Base-by-base conservation (phyloP, 2,329 filamentous ascomycete species). In the Paracorniculantispora psalliotae region DNA sequence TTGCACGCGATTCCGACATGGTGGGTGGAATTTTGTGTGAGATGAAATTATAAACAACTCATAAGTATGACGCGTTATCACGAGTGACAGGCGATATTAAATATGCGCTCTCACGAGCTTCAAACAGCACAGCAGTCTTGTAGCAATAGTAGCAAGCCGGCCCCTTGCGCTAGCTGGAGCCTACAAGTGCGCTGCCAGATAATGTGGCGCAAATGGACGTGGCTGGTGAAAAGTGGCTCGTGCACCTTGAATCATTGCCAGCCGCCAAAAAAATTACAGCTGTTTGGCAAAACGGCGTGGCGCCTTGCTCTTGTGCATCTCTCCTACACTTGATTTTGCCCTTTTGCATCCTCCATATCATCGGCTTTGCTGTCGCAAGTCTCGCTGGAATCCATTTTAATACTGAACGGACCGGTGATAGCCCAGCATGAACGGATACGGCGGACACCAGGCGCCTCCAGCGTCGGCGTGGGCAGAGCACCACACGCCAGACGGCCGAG, bases 401-500 rank as follows among this genome's bases (percentile, higher is more conserved):
- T 12, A 25, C 25, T 9, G n/a, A 1, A 12, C 25, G 41, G 19
- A 37, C 26, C 28, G 21, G 17, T 21, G 13, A 37, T 15, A n/a
- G 46, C n/a, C 41, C 30, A 48, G 19, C 21, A 89, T 89, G 84
- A 88, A 84, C 71, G 83, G 81, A 61, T 76, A 76, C 65, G 76
- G 76, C 59, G 76, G 77, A 66, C 77, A 81, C 69, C 77, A 79
- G 62, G 59, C 63, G 37, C 78, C 81, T 55, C 74, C 79, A 59
- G 71, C 83, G 46, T 96, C 92, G 92, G 86, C 90, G 73, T 97
- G 92, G 92, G 87, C 90, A 73, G 90, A 94, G 73, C 87, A 90
- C 66, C 88, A 86, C 66, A 90, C 88, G 65, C 77, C 86, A 2
- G 92, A 96, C 69, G 93, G 92, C 64, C 86, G 90, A 65, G 81